Evolutionary conservation across 2,329 filamentous ascomycete genomes (phyloP), one percentile per base, ranked within the genome.

Genomic region (Fusarium cyanostomum): DNA sequence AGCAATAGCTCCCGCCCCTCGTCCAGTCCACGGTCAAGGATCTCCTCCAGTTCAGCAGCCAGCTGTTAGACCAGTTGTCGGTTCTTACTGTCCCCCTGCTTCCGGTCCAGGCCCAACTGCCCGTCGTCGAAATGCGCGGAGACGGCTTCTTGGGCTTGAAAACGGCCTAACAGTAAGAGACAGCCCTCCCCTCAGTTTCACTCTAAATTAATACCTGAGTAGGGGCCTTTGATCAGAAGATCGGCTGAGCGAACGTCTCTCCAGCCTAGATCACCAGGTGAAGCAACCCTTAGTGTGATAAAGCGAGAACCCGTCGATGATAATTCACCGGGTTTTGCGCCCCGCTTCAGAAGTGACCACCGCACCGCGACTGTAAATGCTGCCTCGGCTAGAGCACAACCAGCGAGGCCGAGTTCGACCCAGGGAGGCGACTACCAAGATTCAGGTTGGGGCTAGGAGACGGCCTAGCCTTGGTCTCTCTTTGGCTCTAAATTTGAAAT

Each of bases 1-100:
- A 8, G 28, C 44, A 28, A 66, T 66, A 43, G 62, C 57, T 30
- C 62, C 62, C 11, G 49, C 48, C 1, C 57, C 43, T 39, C 57
- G 41, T 8, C 28, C 12, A 21, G 16, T 13, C 13, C 33, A 8
- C 11, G 28, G 11, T 15, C 34, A 10, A 12, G 8, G 15, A 9
- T 11, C 31, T n/a, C 7, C 37, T 18, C 13, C 31, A 18, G 28
- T 30, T n/a, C 38, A 48, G 21, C 46, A 44, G 9, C 37, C 15
- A n/a, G 5, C 16, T 4, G 15, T 21, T n/a, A n/a, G 43, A 18
- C 27, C 26, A 33, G n/a, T 15, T 16, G 15, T n/a, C 4, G 13
- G 26, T 26, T 12, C 28, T 13, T 26, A 7, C 24, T 13, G 27
- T 16, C 8, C 39, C 10, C 26, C 15, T 9, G 16, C 9, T n/a